Conservation (phyloP, 192 early-diverging fungal species). For the Umbelopsis sp. region DNA sequence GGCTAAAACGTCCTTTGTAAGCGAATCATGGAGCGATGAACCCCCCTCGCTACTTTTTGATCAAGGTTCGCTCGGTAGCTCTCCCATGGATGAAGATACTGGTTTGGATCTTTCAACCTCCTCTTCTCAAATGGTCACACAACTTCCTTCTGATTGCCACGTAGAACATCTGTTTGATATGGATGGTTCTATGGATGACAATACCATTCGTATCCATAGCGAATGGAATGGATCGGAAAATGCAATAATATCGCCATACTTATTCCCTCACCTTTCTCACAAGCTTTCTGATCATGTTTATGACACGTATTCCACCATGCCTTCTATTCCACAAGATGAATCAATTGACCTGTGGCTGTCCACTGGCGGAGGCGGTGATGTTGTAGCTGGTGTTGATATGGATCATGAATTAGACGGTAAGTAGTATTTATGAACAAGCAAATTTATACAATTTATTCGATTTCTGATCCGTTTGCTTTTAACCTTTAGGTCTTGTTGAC, state of each 20-base stretch:
- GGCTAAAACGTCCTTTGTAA: background rate
- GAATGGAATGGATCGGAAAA: slow-evolving; percentile 5
- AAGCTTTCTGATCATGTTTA: background rate
- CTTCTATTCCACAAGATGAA: background rate
- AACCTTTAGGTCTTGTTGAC: background rate
- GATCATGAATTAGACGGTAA: slow-evolving; percentile 12
- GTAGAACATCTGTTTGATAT: slow-evolving; percentile 17
- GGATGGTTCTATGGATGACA: slow-evolving; percentile 4
- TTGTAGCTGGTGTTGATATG: slow-evolving; percentile 8
- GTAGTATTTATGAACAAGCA: background rate
- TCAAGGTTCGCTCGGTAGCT: slow-evolving; percentile 11
- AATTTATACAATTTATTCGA: background rate
- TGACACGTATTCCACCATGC: background rate
- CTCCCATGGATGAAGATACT: slow-evolving; percentile 1
- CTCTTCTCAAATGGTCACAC: slow-evolving; percentile 10
- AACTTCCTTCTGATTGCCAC: slow-evolving; percentile 11
- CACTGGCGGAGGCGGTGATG: slow-evolving; percentile 10
- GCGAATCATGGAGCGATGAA: slow-evolving; percentile 9
- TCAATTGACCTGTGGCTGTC: slow-evolving; percentile 10
- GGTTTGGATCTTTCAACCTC: slow-evolving; percentile 7
- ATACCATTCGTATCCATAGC: background rate
- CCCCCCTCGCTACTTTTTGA: slow-evolving; percentile 3
- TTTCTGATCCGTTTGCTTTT: background rate
- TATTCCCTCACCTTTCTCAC: slow-evolving; percentile 4
- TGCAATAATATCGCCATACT: slow-evolving; percentile 9